Evolutionary conservation across 768 basidiomycete species (phyloP), one percentile per base, ranked within the genome.

Genomic region (Clathrus columnatus): DNA sequence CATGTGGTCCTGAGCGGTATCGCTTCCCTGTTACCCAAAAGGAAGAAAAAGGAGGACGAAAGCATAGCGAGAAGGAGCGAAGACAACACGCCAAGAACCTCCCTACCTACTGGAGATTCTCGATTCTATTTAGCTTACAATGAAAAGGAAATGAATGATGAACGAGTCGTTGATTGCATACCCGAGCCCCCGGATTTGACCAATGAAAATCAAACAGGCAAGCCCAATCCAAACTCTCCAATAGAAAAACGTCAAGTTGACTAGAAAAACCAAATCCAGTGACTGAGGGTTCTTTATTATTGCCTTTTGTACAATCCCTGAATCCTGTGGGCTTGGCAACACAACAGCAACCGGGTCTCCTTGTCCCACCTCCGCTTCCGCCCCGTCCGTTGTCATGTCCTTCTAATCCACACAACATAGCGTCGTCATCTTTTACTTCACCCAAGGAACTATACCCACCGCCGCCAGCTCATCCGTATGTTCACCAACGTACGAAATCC

Each of bases 1-100:
- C 81, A 81, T 58, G 80, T 82, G 47, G 75, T 81, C 11, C 65
- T 80, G 57, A 77, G 70, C 53, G 81, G 81, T 1, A 72, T 82
- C 36, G 77, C 78, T 4, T 80, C 78, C 2, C 64, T 82, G 6
- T 67, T 81, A n/a, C 71, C 74, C 0, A 58, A 59, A 24, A 61
- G 62, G 30, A 62, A 60, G 53, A 63, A 51, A 14, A 44, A n/a
- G n/a, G n/a, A n/a, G n/a, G n/a, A n/a, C n/a, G n/a, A 21, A 11
- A n/a, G 11, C 50, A 51, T 16, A 21, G 32, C n/a, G 50, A 29
- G 54, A 66, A 49, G 51, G 65, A 65, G 16, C 50, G 27, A 51
- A 36, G 27, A 11, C 50, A 23, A 18, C 21, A 18, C 8, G 50
- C 29, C n/a, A 43, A 43, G 28, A 24, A n/a, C n/a, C n/a, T n/a